Evolutionary conservation across 2,329 filamentous ascomycete species (phyloP).

Genomic region (Talaromyces funiculosus): DNA sequence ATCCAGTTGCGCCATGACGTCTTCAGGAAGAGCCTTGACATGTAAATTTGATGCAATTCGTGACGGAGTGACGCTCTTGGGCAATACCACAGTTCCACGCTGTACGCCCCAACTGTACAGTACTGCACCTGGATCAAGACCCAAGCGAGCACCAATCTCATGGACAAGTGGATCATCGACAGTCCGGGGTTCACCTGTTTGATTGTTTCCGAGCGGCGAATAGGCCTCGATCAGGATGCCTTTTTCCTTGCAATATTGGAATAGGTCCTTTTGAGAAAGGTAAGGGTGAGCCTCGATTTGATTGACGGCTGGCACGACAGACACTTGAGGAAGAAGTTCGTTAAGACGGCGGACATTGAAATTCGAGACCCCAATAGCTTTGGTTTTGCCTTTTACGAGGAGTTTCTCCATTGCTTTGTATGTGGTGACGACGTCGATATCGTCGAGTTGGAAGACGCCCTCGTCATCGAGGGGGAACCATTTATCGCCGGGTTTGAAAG

Average conservation of each 20-base stretch:
- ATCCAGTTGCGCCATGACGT: not conserved
- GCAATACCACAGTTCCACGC: not conserved
- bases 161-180: not conserved
- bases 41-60: not conserved
- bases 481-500: slow-evolving; percentile 38
- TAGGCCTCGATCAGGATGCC: not conserved
- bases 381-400: slow-evolving; percentile 38
- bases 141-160: not conserved
- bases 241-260: not conserved
- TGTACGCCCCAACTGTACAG: not conserved
- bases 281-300: not conserved
- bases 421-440: slow-evolving; percentile 25
- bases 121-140: not conserved
- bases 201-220: not conserved
- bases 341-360: slow-evolving; percentile 33
- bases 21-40: not conserved
- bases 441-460: slow-evolving; percentile 15
- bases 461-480: slow-evolving; percentile 43
- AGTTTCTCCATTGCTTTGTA: slow-evolving; percentile 48
- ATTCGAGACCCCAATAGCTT: slow-evolving; percentile 50
- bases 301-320: not conserved
- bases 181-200: not conserved
- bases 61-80: not conserved
- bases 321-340: not conserved
- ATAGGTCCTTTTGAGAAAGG: not conserved